Percentiles rank a stretch among this genome's conserved stretches.
Evolutionary conservation across 306 rosid species (phyloP).

Genomic region (Rosa rugosa): DNA sequence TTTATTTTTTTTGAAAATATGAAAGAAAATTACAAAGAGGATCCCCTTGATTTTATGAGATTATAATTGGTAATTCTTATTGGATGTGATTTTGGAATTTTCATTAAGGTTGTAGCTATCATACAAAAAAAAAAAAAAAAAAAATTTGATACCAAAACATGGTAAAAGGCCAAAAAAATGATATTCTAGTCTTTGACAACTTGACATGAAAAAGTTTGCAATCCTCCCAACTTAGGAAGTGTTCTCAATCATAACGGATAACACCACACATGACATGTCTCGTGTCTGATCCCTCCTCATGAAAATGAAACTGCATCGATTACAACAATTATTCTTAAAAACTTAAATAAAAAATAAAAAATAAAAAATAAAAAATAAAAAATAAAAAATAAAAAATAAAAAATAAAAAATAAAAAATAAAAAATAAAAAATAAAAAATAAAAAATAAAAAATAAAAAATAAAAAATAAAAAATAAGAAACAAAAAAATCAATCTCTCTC

Average conservation of each 20-base stretch:
- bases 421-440: no score
- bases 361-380: background rate
- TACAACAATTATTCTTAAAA: background rate
- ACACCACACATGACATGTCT: conserved; percentile 7
- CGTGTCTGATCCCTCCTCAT: background rate
- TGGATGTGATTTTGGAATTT: background rate
- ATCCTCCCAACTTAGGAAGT: background rate
- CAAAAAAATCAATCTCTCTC: background rate
- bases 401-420: background rate
- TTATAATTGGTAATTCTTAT: background rate
- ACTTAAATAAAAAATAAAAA: background rate
- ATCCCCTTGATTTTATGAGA: background rate
- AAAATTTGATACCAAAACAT: background rate
- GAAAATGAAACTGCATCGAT: background rate
- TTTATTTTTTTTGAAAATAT: no score
- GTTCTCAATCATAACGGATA: background rate
- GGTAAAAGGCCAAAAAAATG: background rate
- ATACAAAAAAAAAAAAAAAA: background rate
- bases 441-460: background rate
- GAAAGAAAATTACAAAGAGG: no score
- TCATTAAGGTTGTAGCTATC: background rate
- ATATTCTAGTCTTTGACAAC: background rate
- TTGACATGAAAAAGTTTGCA: background rate
- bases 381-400: no score
- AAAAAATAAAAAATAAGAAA: background rate